phyloP scores from a whole-genome alignment of 129 eudicot species.

The Flaveria robusta region DNA sequence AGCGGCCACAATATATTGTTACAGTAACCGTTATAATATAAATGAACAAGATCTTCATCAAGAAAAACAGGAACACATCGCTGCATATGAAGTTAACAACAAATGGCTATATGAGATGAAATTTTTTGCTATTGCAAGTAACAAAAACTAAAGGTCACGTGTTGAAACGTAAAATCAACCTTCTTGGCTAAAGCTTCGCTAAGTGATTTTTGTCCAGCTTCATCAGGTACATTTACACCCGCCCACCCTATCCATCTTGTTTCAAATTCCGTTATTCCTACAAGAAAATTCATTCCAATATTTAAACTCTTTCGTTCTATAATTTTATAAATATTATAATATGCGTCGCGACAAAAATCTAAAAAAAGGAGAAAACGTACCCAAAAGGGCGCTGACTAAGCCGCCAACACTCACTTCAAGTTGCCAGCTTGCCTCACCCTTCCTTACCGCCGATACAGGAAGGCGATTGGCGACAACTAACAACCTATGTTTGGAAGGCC shows the following conservation, averaged over 20 bases:
- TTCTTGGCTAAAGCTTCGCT: constrained; percentile 72
- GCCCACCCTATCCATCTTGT: constrained; percentile 97
- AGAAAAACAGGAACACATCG: constrained; percentile 87
- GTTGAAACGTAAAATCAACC: constrained; percentile 41
- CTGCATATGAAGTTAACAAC: constrained; percentile 36
- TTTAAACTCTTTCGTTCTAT: not conserved
- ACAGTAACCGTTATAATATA: constrained; percentile 87
- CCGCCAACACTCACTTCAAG: constrained; percentile 87
- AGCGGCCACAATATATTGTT: constrained; percentile 91
- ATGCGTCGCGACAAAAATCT: not conserved
- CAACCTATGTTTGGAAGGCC: constrained; percentile 55
- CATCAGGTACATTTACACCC: constrained; percentile 85
- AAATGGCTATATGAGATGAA: not conserved
- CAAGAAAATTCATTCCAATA: not conserved
- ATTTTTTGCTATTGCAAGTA: constrained; percentile 4
- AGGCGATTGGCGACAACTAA: constrained; percentile 85
- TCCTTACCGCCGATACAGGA: constrained; percentile 76
- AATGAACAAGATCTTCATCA: constrained; percentile 74
- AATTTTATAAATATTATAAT: not conserved
- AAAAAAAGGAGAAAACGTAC: not conserved
- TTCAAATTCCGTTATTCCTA: constrained; percentile 80
- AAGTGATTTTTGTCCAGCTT: constrained; percentile 65
- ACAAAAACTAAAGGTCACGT: not conserved
- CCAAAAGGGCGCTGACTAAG: constrained; percentile 84
- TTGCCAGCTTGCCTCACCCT: constrained; percentile 63